A percentile compares a stretch with the other conserved stretches of the same genome.
These are phyloP conservation scores for Candida ortonii DNA, from an alignment of 805 yeast genomes.

Conservation along the genomic window DNA sequence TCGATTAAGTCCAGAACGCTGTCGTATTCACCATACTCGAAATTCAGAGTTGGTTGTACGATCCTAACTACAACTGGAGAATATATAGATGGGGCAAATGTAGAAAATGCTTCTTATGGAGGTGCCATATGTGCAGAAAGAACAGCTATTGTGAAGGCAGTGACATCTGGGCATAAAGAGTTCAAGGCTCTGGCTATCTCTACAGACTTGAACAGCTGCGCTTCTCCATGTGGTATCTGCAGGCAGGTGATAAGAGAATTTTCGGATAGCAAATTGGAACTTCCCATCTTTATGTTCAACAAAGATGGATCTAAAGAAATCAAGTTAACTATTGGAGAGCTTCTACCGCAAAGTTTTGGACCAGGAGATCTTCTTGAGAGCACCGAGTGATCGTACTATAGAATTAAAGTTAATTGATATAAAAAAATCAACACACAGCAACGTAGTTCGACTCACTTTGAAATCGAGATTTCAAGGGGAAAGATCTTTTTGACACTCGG, in stretches of 20 bases:
- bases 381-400: no score
- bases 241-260: constrained; percentile 89
- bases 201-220: constrained; percentile 55
- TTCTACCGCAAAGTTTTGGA: constrained; percentile 84
- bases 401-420: no score
- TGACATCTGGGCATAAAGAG: constrained; percentile 38
- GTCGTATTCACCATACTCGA: constrained; percentile 71
- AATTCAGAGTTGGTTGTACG: constrained; percentile 81
- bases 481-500: no score
- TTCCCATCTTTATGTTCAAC: constrained; percentile 70
- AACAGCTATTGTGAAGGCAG: constrained; percentile 58
- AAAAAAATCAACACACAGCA: no score
- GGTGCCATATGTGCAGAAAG: constrained; percentile 78
- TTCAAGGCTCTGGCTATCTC: constrained; percentile 67
- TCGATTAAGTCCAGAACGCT: constrained; percentile 27
- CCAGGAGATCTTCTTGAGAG: constrained; percentile 55
- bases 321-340: constrained; percentile 51
- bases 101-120: constrained; percentile 90
- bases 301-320: constrained; percentile 45
- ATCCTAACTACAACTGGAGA: constrained; percentile 51
- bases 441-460: no score
- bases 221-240: constrained; percentile 93
- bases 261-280: constrained; percentile 35
- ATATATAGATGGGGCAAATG: constrained; percentile 71
- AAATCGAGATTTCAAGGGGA: no score